Evolutionary conservation across 139 green algal species (phyloP).

Genomic region (Asterochloris sp.): DNA sequence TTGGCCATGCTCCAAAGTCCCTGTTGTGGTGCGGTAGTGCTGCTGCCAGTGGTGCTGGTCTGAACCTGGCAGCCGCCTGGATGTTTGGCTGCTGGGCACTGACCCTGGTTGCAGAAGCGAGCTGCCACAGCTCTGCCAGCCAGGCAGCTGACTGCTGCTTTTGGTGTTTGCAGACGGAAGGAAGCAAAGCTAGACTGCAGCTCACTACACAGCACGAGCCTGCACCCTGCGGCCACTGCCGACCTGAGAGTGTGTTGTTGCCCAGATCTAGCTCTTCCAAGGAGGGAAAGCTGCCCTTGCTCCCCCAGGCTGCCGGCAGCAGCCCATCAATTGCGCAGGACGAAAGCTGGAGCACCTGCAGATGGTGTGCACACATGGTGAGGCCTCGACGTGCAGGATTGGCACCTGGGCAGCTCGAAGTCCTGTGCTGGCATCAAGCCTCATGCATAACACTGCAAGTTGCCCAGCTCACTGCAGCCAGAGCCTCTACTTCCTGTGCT

Average conservation of each 20-base stretch:
- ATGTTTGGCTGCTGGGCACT: too few species aligned
- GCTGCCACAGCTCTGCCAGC: too few species aligned
- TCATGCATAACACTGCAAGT: neutral
- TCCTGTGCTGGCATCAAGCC: neutral
- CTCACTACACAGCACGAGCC: neutral
- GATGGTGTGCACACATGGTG: neutral
- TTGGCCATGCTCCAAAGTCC: too few species aligned
- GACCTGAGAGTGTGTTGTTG: constrained; percentile 9
- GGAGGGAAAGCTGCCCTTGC: neutral
- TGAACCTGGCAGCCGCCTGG: too few species aligned
- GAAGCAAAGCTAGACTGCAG: too few species aligned
- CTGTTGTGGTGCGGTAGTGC: too few species aligned
- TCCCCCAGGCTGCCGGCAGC: constrained; percentile 7
- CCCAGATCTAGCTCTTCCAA: neutral
- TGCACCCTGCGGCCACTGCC: neutral
- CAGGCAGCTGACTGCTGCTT: too few species aligned
- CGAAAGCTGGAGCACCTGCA: neutral
- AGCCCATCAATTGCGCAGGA: neutral
- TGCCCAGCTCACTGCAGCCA: neutral
- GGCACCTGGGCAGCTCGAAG: neutral
- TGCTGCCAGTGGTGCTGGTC: too few species aligned
- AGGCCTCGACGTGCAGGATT: neutral
- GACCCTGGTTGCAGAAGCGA: too few species aligned
- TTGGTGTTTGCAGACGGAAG: too few species aligned
- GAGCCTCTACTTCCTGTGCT: neutral